Evolutionary conservation across 2,329 filamentous ascomycete species (phyloP).

Genomic region (Cyclaneusma minus): DNA sequence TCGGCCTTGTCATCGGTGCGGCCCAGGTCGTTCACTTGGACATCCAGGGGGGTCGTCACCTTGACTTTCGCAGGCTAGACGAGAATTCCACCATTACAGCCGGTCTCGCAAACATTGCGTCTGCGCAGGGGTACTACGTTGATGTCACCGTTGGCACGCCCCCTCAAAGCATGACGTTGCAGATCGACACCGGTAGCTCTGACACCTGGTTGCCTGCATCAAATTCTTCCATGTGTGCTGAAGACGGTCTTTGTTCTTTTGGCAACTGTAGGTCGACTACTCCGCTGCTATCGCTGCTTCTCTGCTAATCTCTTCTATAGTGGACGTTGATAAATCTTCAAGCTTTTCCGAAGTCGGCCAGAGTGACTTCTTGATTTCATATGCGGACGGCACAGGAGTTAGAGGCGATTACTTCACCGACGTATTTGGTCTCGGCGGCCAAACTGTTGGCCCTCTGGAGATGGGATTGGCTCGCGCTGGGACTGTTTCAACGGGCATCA

Average conservation of each 20-base stretch:
- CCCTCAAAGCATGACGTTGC: conserved; percentile 33
- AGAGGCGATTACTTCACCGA: conserved; percentile 42
- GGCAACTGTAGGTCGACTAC: conserved; percentile 27
- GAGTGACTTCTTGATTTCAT: conserved; percentile 40
- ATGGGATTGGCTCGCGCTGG: conserved; percentile 36
- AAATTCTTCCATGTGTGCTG: conserved; percentile 12
- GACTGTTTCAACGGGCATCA: conserved; percentile 35
- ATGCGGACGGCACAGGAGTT: conserved; percentile 40
- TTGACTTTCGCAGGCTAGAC: too few species aligned
- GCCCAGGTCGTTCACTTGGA: too few species aligned
- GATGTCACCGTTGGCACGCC: conserved; percentile 44
- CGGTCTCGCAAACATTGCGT: too few species aligned
- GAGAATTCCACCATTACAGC: too few species aligned
- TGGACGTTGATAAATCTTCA: conserved; percentile 29
- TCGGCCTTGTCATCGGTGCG: too few species aligned
- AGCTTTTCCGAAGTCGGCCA: conserved; percentile 28
- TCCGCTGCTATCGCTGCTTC: conserved; percentile 3
- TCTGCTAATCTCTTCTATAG: conserved; percentile 19
- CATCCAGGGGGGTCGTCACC: too few species aligned
- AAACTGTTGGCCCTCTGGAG: conserved; percentile 33
- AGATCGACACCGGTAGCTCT: conserved; percentile 47
- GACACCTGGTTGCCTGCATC: conserved; percentile 40
- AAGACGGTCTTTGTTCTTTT: conserved; percentile 10
- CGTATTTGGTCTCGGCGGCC: conserved; percentile 32
- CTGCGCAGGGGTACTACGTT: conserved; percentile 41